Conservation (phyloP, 1,284 basidiomycete species). For the Ustilago trichophora region DNA sequence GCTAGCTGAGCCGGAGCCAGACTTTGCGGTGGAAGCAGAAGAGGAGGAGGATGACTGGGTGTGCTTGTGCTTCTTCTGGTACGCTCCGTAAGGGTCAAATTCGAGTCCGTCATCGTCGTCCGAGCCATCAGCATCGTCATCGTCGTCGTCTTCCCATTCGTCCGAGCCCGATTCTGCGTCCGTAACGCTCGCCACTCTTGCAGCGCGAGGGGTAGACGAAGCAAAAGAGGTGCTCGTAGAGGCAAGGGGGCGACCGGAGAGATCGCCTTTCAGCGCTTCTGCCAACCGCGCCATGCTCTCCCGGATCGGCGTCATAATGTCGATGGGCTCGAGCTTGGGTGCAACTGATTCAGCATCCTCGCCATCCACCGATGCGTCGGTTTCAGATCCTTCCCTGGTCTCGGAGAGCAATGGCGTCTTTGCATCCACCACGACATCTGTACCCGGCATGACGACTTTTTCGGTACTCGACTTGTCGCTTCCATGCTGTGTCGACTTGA, state of each 20-base stretch:
- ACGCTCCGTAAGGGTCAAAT: slow-evolving; percentile 52
- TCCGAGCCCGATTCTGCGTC: slow-evolving; percentile 48
- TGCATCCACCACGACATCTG: slow-evolving; percentile 38
- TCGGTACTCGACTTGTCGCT: too few species aligned
- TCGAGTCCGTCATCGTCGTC: slow-evolving; percentile 50
- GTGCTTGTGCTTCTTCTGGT: slow-evolving; percentile 45
- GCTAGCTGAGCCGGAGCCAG: slow-evolving; percentile 6
- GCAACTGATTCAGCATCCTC: slow-evolving; percentile 1
- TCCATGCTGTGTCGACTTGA: slow-evolving; percentile 28
- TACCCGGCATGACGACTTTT: slow-evolving; percentile 29
- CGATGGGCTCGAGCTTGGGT: slow-evolving; percentile 49
- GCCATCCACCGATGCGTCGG: slow-evolving; percentile 2
- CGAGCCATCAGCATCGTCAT: slow-evolving; percentile 1
- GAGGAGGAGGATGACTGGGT: slow-evolving; percentile 29
- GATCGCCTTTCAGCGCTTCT: slow-evolving; percentile 29
- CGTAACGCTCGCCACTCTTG: slow-evolving; percentile 20
- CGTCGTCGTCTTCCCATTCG: slow-evolving; percentile 47
- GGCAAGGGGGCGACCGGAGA: slow-evolving; percentile 9
- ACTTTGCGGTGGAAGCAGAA: not conserved
- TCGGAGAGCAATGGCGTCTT: slow-evolving; percentile 28
- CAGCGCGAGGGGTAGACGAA: not conserved
- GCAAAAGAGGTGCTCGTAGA: not conserved
- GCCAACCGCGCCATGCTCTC: slow-evolving; percentile 48
- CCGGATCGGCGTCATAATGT: slow-evolving; percentile 50
- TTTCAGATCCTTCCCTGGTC: slow-evolving; percentile 9